These are phyloP conservation scores for Phytophthora sp. DNA, from an alignment of 352 stramenopile species.

Conservation along the genomic window DNA sequence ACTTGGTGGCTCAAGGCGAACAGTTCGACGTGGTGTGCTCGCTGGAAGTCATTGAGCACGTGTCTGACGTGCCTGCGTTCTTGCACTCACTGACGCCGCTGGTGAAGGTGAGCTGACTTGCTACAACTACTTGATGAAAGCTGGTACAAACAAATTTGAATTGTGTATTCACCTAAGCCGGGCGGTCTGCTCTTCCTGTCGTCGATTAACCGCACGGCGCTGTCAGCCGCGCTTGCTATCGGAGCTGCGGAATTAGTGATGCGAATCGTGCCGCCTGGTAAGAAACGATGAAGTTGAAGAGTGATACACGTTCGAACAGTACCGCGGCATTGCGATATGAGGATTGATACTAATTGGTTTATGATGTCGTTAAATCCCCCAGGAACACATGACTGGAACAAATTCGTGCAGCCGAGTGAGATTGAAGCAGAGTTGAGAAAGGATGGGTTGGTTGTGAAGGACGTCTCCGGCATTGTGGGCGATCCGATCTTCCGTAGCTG, in stretches of 20 bases:
- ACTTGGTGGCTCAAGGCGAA: slow-evolving; percentile 69
- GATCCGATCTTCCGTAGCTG: slow-evolving; percentile 77
- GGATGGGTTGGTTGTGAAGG: slow-evolving; percentile 61
- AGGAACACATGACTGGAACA: slow-evolving; percentile 88
- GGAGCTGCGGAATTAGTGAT: slow-evolving; percentile 82
- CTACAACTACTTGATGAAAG: no score
- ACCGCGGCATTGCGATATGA: no score
- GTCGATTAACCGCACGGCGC: slow-evolving; percentile 82
- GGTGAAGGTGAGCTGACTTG: slow-evolving; percentile 72
- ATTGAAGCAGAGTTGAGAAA: slow-evolving; percentile 62
- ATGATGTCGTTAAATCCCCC: background rate
- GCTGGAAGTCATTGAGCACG: slow-evolving; percentile 87
- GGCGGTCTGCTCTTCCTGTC: slow-evolving; percentile 84
- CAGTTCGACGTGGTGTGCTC: slow-evolving; percentile 88
- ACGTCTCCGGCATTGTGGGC: slow-evolving; percentile 82
- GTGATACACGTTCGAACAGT: no score
- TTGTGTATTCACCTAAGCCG: no score
- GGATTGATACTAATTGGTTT: no score
- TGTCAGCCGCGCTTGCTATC: slow-evolving; percentile 73
- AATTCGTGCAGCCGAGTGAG: slow-evolving; percentile 81
- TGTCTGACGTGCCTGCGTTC: slow-evolving; percentile 72
- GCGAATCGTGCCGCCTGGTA: slow-evolving; percentile 69
- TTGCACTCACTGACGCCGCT: slow-evolving; percentile 77
- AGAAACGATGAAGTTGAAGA: no score
- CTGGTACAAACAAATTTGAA: no score